Base-by-base conservation (phyloP, 2,329 filamentous ascomycete genomes). In the Emericellopsis atlantica region DNA sequence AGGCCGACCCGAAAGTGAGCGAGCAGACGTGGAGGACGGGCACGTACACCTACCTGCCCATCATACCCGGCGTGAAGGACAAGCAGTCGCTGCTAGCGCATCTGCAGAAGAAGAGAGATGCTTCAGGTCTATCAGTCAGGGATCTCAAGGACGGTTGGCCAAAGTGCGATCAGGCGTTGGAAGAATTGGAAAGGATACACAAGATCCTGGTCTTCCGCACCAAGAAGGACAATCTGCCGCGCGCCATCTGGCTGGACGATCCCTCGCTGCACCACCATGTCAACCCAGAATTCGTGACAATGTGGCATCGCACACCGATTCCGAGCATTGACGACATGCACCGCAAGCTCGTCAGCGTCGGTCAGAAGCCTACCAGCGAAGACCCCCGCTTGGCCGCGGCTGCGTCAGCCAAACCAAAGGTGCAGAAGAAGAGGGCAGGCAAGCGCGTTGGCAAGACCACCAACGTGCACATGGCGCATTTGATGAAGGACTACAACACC, bases 131-230 rank as follows among this genome's bases (percentile, higher is more conserved):
- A 41, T 73, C 72, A 32, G 86, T 96, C 46, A 88, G 87, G 58
- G 88, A 95, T 52, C 74, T 98, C 46, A 94, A 95, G 62, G 92
- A 98, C 57, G 92, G 92, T 47, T 98, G 92, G 92, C 79, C 82
- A 21, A 81, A 82, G 51, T 93, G 87, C 54, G 79, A 89, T 45
- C 75, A 81, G 16, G 75, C 83, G 9, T 83, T 98, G 56, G 75
- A 83, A 46, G 70, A 76, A 49, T 72, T 98, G 40, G 90, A 95
- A 65, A 64, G 63, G 33, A 76, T 84, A 56, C 81, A 89, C 54
- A 81, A 82, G 59, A 71, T 96, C 36, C 71, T 96, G 31, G 86
- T 95, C 6, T 84, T 86, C 18, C 78, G 89, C 45, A 89, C 89
- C 42, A 93, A 92, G 64, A 96, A 96, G 66, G 90, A 96, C 58